Base-by-base conservation (phyloP, 1,139 yeast genomes). In the Candida sp. region DNA sequence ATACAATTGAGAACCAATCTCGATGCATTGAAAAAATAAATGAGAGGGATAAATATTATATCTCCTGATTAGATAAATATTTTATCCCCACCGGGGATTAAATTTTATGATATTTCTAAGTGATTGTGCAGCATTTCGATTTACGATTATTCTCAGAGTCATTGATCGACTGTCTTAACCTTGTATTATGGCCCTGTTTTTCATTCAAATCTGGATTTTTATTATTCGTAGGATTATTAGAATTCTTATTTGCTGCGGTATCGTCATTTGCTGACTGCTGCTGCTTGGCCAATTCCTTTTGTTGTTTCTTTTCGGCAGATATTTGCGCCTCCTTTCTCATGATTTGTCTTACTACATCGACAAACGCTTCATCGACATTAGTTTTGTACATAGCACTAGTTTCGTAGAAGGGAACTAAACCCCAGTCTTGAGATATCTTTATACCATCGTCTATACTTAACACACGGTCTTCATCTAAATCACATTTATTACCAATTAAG, bases 361-460 rank as follows among this genome's bases (percentile, higher is more conserved):
- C 74, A 59, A 93, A 93, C 2, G 96, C 96, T 55, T 86, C 93
- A 56, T 87, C 95, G 39, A 91, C 95, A 59, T 93, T 91, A 45
- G 90, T 83, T 61, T 88, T 87, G 54, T 87, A 81, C 77, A 90
- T 86, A 35, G 99, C 98, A 51, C 95, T 85, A 5, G 97, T 88
- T 68, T 93, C 98, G 64, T 88, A 88, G 62, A 91, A 93, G 19
- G 97, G 91, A 5, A 86, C 93, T 58, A 84, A 77, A 9, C 95
- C 95, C 90, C 97, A 87, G 43, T 79, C 79, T 53, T 85, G 84
- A 40, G 96, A 91, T 22, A 90, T 84, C 48, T 77, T 78, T 46
- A 86, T 82, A 39, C 96, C 97, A 55, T 89, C 96, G 50, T 83
- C 90, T 43, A 83, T 82, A 47, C 84, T 73, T 41, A 90, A 82